These are phyloP conservation scores for Colletotrichum chlorophyti DNA, from an alignment of 2,329 filamentous ascomycete species.

Conservation along the genomic window DNA sequence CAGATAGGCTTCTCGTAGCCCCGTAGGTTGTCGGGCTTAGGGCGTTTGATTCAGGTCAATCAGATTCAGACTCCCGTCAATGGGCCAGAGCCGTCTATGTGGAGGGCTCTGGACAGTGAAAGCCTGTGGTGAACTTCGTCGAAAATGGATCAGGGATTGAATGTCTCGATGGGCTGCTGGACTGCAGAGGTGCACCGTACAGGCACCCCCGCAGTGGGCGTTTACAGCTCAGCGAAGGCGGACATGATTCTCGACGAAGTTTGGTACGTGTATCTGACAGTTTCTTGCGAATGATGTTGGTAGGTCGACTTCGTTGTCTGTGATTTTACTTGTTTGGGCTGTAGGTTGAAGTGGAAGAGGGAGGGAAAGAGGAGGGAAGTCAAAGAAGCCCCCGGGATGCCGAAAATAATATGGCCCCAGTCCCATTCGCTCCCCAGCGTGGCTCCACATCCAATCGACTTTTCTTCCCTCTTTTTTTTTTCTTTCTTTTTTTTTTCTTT, in stretches of 20 bases:
- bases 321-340: constrained; percentile 35
- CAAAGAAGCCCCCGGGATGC: constrained; percentile 34
- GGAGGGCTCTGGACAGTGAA: constrained; percentile 49
- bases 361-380: constrained; percentile 33
- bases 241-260: constrained; percentile 81
- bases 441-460: constrained; percentile 22
- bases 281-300: constrained; percentile 31
- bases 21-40: constrained; percentile 18
- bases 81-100: constrained; percentile 41
- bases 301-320: constrained; percentile 71
- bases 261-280: constrained; percentile 48
- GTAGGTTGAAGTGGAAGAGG: constrained; percentile 40
- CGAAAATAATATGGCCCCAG: constrained; percentile 28
- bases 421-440: not conserved
- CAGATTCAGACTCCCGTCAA: constrained; percentile 47
- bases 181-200: constrained; percentile 69
- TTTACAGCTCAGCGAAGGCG: constrained; percentile 92
- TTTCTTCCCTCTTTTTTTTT: constrained; percentile 15
- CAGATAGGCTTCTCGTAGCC: constrained; percentile 21
- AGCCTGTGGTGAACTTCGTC: constrained; percentile 71
- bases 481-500: constrained; percentile 1
- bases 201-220: constrained; percentile 74
- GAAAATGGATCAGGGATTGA: constrained; percentile 54
- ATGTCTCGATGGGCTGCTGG: constrained; percentile 84
- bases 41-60: constrained; percentile 30